A percentile compares a stretch with the other conserved stretches of the same genome.
These are phyloP conservation scores for Mortierella polycephala DNA, from an alignment of 371 early-diverging fungal genomes.

Conservation along the genomic window DNA sequence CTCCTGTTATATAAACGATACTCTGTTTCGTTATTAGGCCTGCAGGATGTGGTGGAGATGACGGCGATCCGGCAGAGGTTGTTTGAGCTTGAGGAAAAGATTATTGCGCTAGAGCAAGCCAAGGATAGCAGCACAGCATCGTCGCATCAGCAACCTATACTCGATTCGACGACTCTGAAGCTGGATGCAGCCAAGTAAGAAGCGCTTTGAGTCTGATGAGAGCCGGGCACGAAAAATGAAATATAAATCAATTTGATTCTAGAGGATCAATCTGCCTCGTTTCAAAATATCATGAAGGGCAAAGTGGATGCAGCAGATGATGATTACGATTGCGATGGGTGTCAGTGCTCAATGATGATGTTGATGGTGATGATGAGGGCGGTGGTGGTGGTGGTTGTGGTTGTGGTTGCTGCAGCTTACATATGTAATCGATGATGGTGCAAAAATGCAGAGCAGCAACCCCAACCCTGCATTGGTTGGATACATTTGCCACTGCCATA, in stretches of 20 bases:
- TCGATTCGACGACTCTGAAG: not conserved
- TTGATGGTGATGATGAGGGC: too few species aligned
- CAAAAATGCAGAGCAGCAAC: too few species aligned
- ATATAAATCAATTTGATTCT: not conserved
- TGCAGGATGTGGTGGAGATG: slow-evolving; percentile 41
- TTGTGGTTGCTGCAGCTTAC: too few species aligned
- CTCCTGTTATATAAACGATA: not conserved
- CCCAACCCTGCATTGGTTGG: too few species aligned
- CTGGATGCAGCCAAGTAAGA: not conserved
- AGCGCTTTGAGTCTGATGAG: not conserved
- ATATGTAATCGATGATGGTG: too few species aligned
- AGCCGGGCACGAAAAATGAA: too few species aligned
- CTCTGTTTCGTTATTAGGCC: slow-evolving; percentile 12
- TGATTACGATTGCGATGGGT: too few species aligned
- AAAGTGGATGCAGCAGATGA: too few species aligned
- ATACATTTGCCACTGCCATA: too few species aligned
- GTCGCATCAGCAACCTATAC: not conserved
- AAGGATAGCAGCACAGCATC: slow-evolving; percentile 9
- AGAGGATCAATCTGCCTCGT: not conserved
- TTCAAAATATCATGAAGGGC: too few species aligned
- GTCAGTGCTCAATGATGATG: too few species aligned
- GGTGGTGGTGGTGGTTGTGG: too few species aligned
- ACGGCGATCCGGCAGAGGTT: slow-evolving; percentile 28
- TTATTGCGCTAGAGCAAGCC: slow-evolving; percentile 10
- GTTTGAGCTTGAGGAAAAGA: slow-evolving; percentile 20